These are phyloP conservation scores for Rauvolfia tetraphylla DNA, from an alignment of 257 asterid species.

Conservation along the genomic window DNA sequence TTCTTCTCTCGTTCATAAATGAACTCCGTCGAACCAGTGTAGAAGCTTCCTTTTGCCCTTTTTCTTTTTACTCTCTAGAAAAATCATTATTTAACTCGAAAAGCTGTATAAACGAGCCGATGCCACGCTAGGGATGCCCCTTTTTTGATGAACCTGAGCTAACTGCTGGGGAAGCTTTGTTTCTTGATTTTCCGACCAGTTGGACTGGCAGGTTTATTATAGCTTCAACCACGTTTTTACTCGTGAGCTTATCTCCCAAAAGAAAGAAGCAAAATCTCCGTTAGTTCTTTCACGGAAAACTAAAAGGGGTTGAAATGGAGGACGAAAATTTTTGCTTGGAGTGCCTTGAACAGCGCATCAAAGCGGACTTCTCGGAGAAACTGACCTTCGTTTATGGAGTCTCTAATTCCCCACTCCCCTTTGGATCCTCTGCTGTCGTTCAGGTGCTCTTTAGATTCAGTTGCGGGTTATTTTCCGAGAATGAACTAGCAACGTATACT, in stretches of 20 bases:
- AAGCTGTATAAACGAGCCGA: no score
- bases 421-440: slow-evolving; percentile 67
- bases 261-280: not conserved
- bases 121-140: no score
- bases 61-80: no score
- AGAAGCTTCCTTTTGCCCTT: not conserved
- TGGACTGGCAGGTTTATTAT: no score
- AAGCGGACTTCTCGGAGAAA: slow-evolving; percentile 58
- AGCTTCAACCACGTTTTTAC: not conserved
- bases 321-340: slow-evolving; percentile 46
- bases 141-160: not conserved
- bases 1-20: no score
- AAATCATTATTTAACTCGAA: no score
- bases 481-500: not conserved
- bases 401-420: slow-evolving; percentile 70
- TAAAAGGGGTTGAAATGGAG: not conserved
- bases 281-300: not conserved
- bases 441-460: slow-evolving; percentile 40
- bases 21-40: no score
- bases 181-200: not conserved
- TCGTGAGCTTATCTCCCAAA: not conserved
- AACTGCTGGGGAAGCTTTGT: not conserved
- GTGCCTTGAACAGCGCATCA: slow-evolving; percentile 70
- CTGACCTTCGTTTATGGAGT: slow-evolving; percentile 51
- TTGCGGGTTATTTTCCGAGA: not conserved